A percentile compares a stretch with the other conserved stretches of the same genome.
Conservation (phyloP, 352 stramenopile genomes). For the Pythium folliculosum region DNA sequence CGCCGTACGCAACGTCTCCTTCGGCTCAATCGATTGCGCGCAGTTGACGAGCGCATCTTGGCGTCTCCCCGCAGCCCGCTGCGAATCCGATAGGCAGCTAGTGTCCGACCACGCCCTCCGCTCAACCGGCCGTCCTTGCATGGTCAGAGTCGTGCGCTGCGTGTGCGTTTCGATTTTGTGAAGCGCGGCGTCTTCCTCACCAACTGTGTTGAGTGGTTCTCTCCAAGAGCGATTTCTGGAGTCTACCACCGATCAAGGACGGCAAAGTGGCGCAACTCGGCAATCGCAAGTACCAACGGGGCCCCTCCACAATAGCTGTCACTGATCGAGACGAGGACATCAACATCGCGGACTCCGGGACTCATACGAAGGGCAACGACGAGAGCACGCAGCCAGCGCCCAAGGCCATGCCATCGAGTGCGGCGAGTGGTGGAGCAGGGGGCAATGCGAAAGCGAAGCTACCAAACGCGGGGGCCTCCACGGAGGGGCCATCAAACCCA, state of each 20-base stretch:
- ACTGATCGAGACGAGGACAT: slow-evolving; percentile 33
- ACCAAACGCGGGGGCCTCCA: slow-evolving; percentile 6
- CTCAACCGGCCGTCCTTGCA: slow-evolving; percentile 5
- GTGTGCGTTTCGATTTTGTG: neutral
- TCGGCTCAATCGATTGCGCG: slow-evolving; percentile 7
- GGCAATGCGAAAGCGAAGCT: slow-evolving; percentile 22
- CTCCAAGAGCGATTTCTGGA: slow-evolving; percentile 32
- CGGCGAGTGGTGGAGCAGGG: slow-evolving; percentile 18
- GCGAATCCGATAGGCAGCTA: neutral
- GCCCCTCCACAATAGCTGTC: slow-evolving; percentile 33
- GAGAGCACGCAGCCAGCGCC: slow-evolving; percentile 16
- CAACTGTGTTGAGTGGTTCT: slow-evolving; percentile 19
- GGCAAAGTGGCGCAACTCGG: slow-evolving; percentile 32
- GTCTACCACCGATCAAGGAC: slow-evolving; percentile 23
- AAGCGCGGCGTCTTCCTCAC: neutral
- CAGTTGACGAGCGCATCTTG: slow-evolving; percentile 2
- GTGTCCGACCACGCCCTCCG: neutral
- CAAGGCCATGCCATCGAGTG: slow-evolving; percentile 34
- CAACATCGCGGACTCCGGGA: slow-evolving; percentile 13
- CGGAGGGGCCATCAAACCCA: slow-evolving; percentile 28
- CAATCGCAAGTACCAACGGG: slow-evolving; percentile 35
- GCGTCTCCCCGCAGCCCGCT: neutral
- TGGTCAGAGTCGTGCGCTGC: neutral
- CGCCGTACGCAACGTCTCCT: slow-evolving; percentile 12
- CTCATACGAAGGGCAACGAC: slow-evolving; percentile 6